Base-by-base conservation (phyloP, 768 basidiomycete genomes). In the Pulveroboletus sp. region DNA sequence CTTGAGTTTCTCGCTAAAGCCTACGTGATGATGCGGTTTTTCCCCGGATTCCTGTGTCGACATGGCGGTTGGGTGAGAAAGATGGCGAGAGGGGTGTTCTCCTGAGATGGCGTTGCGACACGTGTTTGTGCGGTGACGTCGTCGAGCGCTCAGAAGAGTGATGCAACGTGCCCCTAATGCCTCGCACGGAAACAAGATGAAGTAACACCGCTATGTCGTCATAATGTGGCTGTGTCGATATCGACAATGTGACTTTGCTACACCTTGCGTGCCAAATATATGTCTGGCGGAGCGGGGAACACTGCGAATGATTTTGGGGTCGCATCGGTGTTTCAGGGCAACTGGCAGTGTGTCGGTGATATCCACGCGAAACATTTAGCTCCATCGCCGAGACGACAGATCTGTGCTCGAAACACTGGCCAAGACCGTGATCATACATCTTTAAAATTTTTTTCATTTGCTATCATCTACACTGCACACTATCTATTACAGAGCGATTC, bases 121-220 rank as follows among this genome's bases (percentile, higher is more conserved):
- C 50, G 47, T 59, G 50, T 29, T 49, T 48, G 19, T 25, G 49
- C 21, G 11, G 33, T 61, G 60, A 61, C 57, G 60, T 62, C 59
- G 58, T 52, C 33, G n/a, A 21, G 32, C 32, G 9, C 27, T 29
- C 27, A 29, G 17, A n/a, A 36, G n/a, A 43, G 13, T 49, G 47
- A 50, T 50, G 52, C 52, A 60, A 60, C 51, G 50, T 55, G 53
- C 50, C 51, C 53, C 47, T 35, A 34, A 40, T 23, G n/a, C 45
- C 37, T 44, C 23, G 14, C 29, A 12, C 58, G 52, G 50, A 43
- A 46, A 45, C 47, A 49, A n/a, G 27, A 5, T 12, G 1, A 19
- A 5, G 10, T 50, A 60, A 37, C 25, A 50, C 44, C 53, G 51
- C 16, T 13, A 43, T 52, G 45, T 39, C 50, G 45, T 58, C 52